Conservation (phyloP, 768 basidiomycete species). For the Paxillus rubicundulus region DNA sequence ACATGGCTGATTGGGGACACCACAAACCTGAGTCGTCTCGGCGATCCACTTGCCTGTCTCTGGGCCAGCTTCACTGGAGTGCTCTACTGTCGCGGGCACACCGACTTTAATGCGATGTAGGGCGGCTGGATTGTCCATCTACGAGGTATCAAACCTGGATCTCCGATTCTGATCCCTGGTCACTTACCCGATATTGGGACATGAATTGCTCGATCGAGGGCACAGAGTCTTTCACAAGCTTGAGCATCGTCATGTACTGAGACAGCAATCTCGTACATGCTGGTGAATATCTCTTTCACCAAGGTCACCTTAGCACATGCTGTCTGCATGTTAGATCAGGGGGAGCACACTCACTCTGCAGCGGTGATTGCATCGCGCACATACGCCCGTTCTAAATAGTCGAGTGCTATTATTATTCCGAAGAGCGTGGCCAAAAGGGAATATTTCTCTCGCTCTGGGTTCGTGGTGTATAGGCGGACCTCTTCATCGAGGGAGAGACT, state of each 20-base stretch:
- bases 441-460: conserved; percentile 85
- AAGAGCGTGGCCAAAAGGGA: conserved; percentile 88
- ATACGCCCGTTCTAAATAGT: conserved; percentile 95
- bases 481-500: conserved; percentile 82
- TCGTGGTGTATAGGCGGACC: conserved; percentile 81
- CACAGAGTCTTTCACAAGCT: conserved; percentile 89
- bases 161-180: background rate
- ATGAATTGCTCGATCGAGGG: conserved; percentile 88
- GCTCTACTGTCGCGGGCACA: conserved; percentile 95
- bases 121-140: conserved; percentile 95
- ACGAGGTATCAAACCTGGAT: background rate
- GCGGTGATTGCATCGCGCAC: conserved; percentile 90
- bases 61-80: conserved; percentile 86
- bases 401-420: conserved; percentile 85
- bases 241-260: conserved; percentile 97
- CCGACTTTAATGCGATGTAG: conserved; percentile 87
- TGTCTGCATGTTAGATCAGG: background rate
- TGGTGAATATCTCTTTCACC: conserved; percentile 81
- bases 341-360: conserved; percentile 66
- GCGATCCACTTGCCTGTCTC: conserved; percentile 98
- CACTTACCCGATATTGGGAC: conserved; percentile 74
- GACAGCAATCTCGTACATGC: conserved; percentile 92
- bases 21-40: conserved; percentile 86
- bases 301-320: conserved; percentile 7
- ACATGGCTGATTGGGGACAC: background rate